phyloP scores from a whole-genome alignment of 371 early-diverging fungal genomes.

The Mucor plumbeus region DNA sequence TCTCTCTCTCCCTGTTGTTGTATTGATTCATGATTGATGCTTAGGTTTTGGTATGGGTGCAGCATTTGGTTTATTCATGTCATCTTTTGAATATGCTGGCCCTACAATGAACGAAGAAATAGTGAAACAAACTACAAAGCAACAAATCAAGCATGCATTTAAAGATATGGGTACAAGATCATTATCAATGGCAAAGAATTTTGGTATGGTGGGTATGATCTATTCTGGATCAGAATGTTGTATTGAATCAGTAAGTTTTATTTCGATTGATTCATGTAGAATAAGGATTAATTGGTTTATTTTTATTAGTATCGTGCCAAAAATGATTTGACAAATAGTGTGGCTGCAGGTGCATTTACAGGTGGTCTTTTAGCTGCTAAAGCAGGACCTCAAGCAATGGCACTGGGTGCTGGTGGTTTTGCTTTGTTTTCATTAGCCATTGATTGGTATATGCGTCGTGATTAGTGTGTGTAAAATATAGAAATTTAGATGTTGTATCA shows the following conservation, averaged over 20 bases:
- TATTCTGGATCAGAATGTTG: conserved; percentile 93
- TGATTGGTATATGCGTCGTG: conserved; percentile 73
- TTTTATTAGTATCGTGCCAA: conserved; percentile 88
- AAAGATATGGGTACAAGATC: conserved; percentile 89
- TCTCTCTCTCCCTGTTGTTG: neutral
- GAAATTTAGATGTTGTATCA: neutral
- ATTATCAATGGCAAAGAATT: conserved; percentile 88
- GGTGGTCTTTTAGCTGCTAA: conserved; percentile 88
- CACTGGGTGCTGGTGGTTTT: conserved; percentile 91
- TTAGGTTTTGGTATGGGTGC: conserved; percentile 91
- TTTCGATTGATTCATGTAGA: neutral
- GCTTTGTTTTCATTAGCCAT: conserved; percentile 95
- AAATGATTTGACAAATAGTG: conserved; percentile 90
- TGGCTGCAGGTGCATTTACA: conserved; percentile 92
- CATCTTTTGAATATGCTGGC: conserved; percentile 80
- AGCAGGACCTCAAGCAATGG: conserved; percentile 81
- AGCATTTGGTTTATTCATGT: conserved; percentile 93
- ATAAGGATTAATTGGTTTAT: neutral
- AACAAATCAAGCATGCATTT: conserved; percentile 82
- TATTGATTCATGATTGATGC: neutral
- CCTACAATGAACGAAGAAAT: conserved; percentile 59
- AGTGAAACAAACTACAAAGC: conserved; percentile 70
- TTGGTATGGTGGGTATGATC: conserved; percentile 91
- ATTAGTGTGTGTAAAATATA: conserved; percentile 18
- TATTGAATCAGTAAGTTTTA: conserved; percentile 81